These are phyloP conservation scores for Pisolithus microcarpus DNA, from an alignment of 768 basidiomycete species.

Conservation along the genomic window DNA sequence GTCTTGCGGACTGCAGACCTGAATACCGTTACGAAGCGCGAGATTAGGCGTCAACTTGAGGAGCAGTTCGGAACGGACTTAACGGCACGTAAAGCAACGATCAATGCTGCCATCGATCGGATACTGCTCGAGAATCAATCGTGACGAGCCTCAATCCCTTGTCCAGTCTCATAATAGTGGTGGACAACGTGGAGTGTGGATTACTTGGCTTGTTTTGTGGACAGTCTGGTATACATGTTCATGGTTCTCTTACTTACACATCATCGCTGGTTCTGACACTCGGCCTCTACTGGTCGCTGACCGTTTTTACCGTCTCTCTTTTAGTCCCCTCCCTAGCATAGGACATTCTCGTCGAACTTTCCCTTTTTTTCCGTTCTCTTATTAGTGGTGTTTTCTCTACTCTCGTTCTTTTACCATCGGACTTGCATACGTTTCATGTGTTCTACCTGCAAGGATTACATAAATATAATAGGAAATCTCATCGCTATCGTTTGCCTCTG, in stretches of 20 bases:
- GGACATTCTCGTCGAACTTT: slow-evolving; percentile 5
- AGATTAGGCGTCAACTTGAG: slow-evolving; percentile 79
- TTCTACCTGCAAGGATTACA: not conserved
- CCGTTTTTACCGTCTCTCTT: not conserved
- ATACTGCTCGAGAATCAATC: slow-evolving; percentile 48
- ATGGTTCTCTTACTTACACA: too few relatives aligned
- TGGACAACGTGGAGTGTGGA: not conserved
- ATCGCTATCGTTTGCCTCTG: too few relatives aligned
- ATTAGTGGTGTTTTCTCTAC: not conserved
- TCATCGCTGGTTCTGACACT: too few relatives aligned
- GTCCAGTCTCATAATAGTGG: too few relatives aligned
- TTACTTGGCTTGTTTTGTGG: not conserved
- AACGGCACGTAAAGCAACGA: slow-evolving; percentile 57
- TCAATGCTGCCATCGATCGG: slow-evolving; percentile 75
- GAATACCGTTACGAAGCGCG: slow-evolving; percentile 87
- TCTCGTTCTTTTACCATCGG: slow-evolving; percentile 3
- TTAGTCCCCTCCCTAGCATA: not conserved
- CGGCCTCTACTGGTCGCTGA: too few relatives aligned
- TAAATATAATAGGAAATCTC: not conserved
- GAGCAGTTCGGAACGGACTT: slow-evolving; percentile 75
- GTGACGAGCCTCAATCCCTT: not conserved
- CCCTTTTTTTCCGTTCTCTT: not conserved
- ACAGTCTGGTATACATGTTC: too few relatives aligned
- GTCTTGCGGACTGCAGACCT: slow-evolving; percentile 76
- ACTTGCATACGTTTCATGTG: slow-evolving; percentile 8